Base-by-base conservation (phyloP, 768 basidiomycete genomes). In the Tylopilus felleus region DNA sequence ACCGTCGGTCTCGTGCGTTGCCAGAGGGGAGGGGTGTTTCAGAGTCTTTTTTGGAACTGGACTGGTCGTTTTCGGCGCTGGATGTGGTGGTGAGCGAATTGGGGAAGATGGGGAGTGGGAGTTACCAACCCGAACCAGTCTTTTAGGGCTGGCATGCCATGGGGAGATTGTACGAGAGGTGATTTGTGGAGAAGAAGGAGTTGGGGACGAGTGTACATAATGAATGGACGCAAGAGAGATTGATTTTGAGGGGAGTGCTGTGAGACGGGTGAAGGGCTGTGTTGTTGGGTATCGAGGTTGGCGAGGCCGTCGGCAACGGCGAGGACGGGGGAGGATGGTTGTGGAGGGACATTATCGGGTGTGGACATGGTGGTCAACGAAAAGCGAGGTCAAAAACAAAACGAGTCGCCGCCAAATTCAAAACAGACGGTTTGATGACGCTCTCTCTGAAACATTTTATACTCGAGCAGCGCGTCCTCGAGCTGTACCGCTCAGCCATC, bases 41-140 rank as follows among this genome's bases (percentile, higher is more conserved):
- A 7, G 76, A 67, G 52, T 92, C 90, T 67, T 86, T 90, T 57
- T 75, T 77, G 33, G 79, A 69, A 60, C 74, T 61, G 29, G 36
- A 31, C 56, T 65, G 66, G 52, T 70, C 69, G 14, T 31, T 84
- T 76, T 88, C 84, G 35, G 73, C 72, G 29, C 79, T 81, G 56
- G 21, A 47, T 52, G 47, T 21, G 13, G 51, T 39, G 47, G 71
- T 76, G 59, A 59, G 56, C 47, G n/a, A 13, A 39, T 5, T 41
- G 44, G 6, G 39, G 29, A 25, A 28, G 49, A 60, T 57, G 40
- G 44, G 54, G 48, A 28, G 50, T 36, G 49, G 45, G 22, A 28
- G 54, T 49, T 36, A 75, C 83, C 55, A 68, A 93, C 91, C 91
- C 91, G 72, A 93, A 93, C 91, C 91, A 93, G 43, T 86, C 83